Base-by-base conservation (phyloP, 1,284 basidiomycete species). In the Singerocomus inundabilis region DNA sequence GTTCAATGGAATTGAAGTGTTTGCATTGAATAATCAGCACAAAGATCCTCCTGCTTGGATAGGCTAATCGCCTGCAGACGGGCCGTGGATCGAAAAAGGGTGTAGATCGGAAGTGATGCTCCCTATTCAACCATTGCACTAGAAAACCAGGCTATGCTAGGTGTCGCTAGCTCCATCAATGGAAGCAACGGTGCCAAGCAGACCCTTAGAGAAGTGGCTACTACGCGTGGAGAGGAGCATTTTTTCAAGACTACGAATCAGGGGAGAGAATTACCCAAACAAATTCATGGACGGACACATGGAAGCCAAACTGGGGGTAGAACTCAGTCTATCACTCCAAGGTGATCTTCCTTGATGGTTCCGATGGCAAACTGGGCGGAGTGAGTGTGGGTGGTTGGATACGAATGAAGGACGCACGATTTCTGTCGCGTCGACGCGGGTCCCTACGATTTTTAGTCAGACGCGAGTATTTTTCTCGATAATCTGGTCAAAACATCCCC, bases 401-500 rank as follows among this genome's bases (percentile, higher is more conserved):
- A 26, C 13, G 36, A 39, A 48, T 30, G 11, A 9, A 32, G 21
- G 15, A 80, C 88, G 60, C 66, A 94, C 93, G 61, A 99, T 98
- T 70, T 98, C 95, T 25, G 93, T 98, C 18, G 95, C 95, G 67
- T 99, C 96, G 8, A 98, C 91, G 62, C 96, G 84, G 28, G 94
- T 97, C 28, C 96, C 96, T 15, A 99, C 94, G 48, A 99, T 94
- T 71, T 98, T 96, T 71, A 98, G 79, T 33, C 96, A 84, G 31
- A 98, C 88, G 52, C 87, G 85, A 0, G 91, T 91, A 57, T 93
- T 93, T 70, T 96, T 97, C 68, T 96, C 91, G 62, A 96, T 98
- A 60, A 90, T 86, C 84, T 91, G 55, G 30, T 26, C 41, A 38
- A 10, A 42, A 45, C 34, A 44, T 21, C 15, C 10, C n/a, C 2